These are phyloP conservation scores for Fusarium foetens DNA, from an alignment of 2,329 filamentous ascomycete genomes.

Conservation along the genomic window DNA sequence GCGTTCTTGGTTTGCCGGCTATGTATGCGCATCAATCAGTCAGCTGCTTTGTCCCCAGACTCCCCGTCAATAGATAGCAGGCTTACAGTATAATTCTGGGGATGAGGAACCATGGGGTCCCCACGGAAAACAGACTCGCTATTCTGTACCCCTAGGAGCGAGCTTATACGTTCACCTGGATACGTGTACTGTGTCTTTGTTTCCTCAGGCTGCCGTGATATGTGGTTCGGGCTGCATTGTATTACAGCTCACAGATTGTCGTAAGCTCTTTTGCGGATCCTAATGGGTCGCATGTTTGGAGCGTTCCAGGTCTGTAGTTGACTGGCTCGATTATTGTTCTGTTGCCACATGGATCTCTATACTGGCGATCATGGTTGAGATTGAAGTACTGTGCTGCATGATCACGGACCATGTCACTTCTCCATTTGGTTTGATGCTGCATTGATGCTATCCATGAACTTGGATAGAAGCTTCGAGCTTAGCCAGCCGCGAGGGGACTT, in stretches of 20 bases:
- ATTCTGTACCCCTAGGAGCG: not conserved
- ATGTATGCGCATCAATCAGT: not conserved
- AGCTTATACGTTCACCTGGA: not conserved
- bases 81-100: constrained; percentile 4
- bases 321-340: not conserved
- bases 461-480: not conserved
- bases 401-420: not conserved
- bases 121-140: not conserved
- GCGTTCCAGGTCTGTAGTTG: not conserved
- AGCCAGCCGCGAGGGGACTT: not conserved
- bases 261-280: constrained; percentile 16
- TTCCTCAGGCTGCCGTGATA: not conserved
- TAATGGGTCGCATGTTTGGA: constrained; percentile 3
- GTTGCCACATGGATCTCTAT: not conserved
- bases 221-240: not conserved
- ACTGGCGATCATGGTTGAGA: constrained; percentile 8
- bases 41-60: constrained; percentile 8
- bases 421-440: not conserved
- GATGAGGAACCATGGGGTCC: constrained; percentile 20
- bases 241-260: not conserved
- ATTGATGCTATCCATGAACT: not conserved
- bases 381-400: not conserved
- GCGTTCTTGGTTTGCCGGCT: constrained; percentile 6
- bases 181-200: not conserved
- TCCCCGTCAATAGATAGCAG: not conserved